Conservation (phyloP, 2,329 filamentous ascomycete species). For the Tothia fuscella region DNA sequence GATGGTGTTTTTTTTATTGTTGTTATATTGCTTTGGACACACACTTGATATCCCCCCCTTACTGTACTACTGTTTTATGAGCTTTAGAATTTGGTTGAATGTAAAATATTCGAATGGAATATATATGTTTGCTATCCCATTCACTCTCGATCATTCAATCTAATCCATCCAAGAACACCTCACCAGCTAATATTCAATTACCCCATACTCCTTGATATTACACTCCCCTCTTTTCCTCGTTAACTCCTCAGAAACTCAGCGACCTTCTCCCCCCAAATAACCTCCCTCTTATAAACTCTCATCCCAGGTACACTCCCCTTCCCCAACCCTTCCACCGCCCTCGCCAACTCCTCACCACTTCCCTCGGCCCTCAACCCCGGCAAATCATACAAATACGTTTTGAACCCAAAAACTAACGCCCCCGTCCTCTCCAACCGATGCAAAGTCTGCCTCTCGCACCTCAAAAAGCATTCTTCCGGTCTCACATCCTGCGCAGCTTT, state of each 20-base stretch:
- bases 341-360: slow-evolving; percentile 38
- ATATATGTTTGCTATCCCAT: too few relatives aligned
- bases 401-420: slow-evolving; percentile 49
- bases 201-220: too few relatives aligned
- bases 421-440: slow-evolving; percentile 43
- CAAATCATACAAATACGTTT: slow-evolving; percentile 50
- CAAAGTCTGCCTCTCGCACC: slow-evolving; percentile 50
- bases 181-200: too few relatives aligned
- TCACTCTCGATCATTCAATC: too few relatives aligned
- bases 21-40: too few relatives aligned
- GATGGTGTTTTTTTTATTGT: too few relatives aligned
- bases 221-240: too few relatives aligned
- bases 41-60: too few relatives aligned
- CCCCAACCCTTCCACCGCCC: slow-evolving; percentile 48
- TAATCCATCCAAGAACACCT: too few relatives aligned
- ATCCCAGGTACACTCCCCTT: slow-evolving; percentile 46
- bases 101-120: too few relatives aligned
- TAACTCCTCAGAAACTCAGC: slow-evolving; percentile 37
- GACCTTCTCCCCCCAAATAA: slow-evolving; percentile 45
- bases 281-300: slow-evolving; percentile 44
- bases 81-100: too few relatives aligned
- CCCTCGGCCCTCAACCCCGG: slow-evolving; percentile 45
- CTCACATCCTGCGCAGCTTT: slow-evolving; percentile 27
- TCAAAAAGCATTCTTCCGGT: slow-evolving; percentile 34
- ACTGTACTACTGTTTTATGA: too few relatives aligned